Base-by-base conservation (phyloP, 768 basidiomycete genomes). In the Tephrocybe sp. region DNA sequence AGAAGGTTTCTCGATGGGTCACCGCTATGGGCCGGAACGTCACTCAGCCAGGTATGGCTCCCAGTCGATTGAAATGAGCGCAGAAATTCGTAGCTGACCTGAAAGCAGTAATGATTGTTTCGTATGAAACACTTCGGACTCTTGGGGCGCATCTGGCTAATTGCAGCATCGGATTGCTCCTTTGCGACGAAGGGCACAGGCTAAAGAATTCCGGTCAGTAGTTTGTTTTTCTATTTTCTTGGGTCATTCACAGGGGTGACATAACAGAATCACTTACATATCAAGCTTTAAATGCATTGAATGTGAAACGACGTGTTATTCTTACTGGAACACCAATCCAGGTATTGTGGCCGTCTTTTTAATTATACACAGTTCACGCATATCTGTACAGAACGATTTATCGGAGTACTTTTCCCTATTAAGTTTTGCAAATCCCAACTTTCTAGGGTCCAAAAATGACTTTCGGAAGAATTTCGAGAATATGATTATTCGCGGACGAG, bases 401-500 rank as follows among this genome's bases (percentile, higher is more conserved):
- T 89, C 93, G 3, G 93, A 98, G 70, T 96, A 94, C 66, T 96
- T 95, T 65, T 92, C 96, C 0, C 74, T 96, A 11, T 79, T 96
- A 36, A 94, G 87, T 67, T 97, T 96, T 56, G 93, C 92, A 30
- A 95, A 96, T 60, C 93, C 94, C 12, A 86, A 89, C 57, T 92
- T 87, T 66, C 76, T 95, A 33, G 94, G 94, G 14, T 79, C 87
- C 1, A 89, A 91, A 64, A 85, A 85, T 53, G 89, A 96, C 48
- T 98, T 98, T 70, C 79, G 92, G 53, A 96, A 94, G 74, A 97
- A 97, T 65, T 98, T 92, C 58, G 94, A 98, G 73, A 85, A 91
- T 54, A 80, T 77, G 35, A 98, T 98, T 53, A 85, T 96, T 52
- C 83, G 91, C 14, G 94, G 94, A 31, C 84, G 94, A 45, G 93